Evolutionary conservation across 768 basidiomycete genomes (phyloP).

Genomic region (Rhizopogon sp.): DNA sequence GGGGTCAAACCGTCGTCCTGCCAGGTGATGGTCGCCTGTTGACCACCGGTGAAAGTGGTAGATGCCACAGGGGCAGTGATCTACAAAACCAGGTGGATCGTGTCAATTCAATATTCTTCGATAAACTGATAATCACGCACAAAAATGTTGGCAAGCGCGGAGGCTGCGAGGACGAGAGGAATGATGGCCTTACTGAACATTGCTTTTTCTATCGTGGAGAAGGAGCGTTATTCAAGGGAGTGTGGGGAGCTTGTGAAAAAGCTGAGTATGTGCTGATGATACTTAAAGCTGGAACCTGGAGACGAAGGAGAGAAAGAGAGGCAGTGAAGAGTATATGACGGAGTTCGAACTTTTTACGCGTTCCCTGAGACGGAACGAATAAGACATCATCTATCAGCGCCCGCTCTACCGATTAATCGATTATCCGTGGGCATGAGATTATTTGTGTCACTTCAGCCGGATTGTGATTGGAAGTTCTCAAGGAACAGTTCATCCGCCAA

Average conservation of each 20-base stretch:
- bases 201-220: conserved; percentile 16
- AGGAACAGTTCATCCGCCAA: no score
- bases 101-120: not conserved
- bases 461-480: no score
- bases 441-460: no score
- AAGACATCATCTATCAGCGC: not conserved
- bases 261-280: not conserved
- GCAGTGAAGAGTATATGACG: conserved; percentile 11
- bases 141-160: conserved; percentile 51
- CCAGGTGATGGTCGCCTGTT: conserved; percentile 51
- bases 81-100: conserved; percentile 28
- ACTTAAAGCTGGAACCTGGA: not conserved
- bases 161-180: conserved; percentile 46
- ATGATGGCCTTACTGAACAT: conserved; percentile 52
- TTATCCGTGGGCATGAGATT: no score
- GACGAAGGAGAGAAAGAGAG: not conserved
- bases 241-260: conserved; percentile 15
- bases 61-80: conserved; percentile 49
- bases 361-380: not conserved
- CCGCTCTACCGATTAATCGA: not conserved
- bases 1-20: conserved; percentile 48
- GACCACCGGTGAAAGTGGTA: conserved; percentile 45
- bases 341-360: conserved; percentile 24
- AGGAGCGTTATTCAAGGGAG: conserved; percentile 14
- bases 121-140: conserved; percentile 31